A percentile compares a stretch with the other conserved stretches of the same genome.
Conservation (phyloP, 2,329 filamentous ascomycete genomes). For the Samsoniella hepiali region DNA sequence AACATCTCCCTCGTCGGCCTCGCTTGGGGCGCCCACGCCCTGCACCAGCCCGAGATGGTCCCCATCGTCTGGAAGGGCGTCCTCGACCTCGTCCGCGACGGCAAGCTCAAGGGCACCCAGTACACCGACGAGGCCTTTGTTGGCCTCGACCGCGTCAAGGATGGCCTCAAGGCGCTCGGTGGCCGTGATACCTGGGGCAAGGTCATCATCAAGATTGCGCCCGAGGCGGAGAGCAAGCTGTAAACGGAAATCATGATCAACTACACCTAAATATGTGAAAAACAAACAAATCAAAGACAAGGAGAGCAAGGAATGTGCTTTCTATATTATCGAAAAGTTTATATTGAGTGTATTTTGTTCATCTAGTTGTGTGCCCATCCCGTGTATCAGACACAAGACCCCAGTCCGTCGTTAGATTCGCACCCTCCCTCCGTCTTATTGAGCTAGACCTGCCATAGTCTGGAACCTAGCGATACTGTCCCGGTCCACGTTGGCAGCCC, state of each 20-base stretch:
- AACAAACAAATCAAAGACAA: neutral
- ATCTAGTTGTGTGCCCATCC: slow-evolving; percentile 9
- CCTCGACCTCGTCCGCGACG: slow-evolving; percentile 69
- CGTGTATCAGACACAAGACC: neutral
- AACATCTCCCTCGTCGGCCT: slow-evolving; percentile 88
- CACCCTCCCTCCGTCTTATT: slow-evolving; percentile 17
- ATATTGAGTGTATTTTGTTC: slow-evolving; percentile 1
- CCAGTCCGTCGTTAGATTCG: slow-evolving; percentile 18
- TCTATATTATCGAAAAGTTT: slow-evolving; percentile 5
- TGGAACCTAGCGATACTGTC: slow-evolving; percentile 66
- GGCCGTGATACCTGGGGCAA: slow-evolving; percentile 90
- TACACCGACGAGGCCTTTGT: slow-evolving; percentile 80
- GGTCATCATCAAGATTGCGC: slow-evolving; percentile 83
- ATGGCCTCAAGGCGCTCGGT: slow-evolving; percentile 73
- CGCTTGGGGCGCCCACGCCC: slow-evolving; percentile 85
- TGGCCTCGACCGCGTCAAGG: slow-evolving; percentile 74
- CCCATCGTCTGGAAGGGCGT: slow-evolving; percentile 77
- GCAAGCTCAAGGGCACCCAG: slow-evolving; percentile 77
- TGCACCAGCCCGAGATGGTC: slow-evolving; percentile 68
- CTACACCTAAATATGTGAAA: neutral
- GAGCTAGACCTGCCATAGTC: slow-evolving; percentile 27
- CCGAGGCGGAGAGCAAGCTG: slow-evolving; percentile 58
- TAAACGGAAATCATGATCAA: slow-evolving; percentile 27
- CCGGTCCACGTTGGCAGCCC: slow-evolving; percentile 70
- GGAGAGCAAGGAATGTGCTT: neutral